Percentiles rank a stretch among this genome's conserved stretches.
These are phyloP conservation scores for Geotrichum ghanense DNA, from an alignment of 805 yeast species.

Conservation along the genomic window DNA sequence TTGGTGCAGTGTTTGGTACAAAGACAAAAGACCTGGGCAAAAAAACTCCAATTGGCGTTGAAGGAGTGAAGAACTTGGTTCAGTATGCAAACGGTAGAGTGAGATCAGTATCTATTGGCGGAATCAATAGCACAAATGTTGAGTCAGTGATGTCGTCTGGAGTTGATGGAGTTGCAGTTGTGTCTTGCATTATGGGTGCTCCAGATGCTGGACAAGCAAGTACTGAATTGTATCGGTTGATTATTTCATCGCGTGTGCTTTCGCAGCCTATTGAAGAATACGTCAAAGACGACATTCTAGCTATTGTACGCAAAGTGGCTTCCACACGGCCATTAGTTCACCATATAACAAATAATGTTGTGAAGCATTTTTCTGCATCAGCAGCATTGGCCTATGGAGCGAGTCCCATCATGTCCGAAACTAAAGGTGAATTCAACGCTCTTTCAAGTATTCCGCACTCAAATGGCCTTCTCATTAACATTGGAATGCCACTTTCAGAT, in stretches of 20 bases:
- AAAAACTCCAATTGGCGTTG: constrained; percentile 53
- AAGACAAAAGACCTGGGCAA: constrained; percentile 48
- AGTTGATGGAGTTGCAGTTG: constrained; percentile 80
- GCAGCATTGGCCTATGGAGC: constrained; percentile 75
- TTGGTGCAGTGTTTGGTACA: constrained; percentile 72
- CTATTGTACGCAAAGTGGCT: constrained; percentile 19
- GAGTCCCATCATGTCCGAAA: constrained; percentile 83
- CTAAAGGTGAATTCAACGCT: constrained; percentile 53
- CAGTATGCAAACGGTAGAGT: constrained; percentile 27
- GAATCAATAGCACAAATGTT: constrained; percentile 54
- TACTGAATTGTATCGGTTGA: not conserved
- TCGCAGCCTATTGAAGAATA: not conserved
- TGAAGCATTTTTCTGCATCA: constrained; percentile 78
- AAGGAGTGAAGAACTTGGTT: constrained; percentile 48
- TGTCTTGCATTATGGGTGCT: constrained; percentile 71
- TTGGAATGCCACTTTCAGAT: constrained; percentile 51
- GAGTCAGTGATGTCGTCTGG: constrained; percentile 44
- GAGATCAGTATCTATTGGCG: constrained; percentile 71
- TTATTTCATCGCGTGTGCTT: constrained; percentile 4
- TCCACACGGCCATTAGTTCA: constrained; percentile 54
- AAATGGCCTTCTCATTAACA: constrained; percentile 48
- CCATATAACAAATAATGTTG: constrained; percentile 84
- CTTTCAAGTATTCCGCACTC: constrained; percentile 44
- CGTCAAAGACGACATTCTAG: constrained; percentile 13
- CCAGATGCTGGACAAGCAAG: constrained; percentile 38